A percentile compares a stretch with the other conserved stretches of the same genome.
phyloP scores from a whole-genome alignment of 768 basidiomycete species.

The Clavaria fumosa region DNA sequence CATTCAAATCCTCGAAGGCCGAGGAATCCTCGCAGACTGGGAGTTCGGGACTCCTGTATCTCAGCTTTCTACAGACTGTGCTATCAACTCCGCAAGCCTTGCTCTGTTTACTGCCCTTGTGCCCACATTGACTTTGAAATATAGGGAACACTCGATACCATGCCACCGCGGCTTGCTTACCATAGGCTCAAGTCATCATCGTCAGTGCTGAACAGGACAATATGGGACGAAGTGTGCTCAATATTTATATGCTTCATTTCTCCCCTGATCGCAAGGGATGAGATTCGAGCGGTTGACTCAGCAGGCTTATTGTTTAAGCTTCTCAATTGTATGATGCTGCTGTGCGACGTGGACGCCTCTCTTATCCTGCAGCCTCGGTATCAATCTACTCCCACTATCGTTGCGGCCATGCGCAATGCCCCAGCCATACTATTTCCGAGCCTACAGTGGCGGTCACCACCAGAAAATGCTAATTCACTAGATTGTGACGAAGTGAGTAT shows the following conservation, averaged over 20 bases:
- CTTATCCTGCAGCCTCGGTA: slow-evolving; percentile 1
- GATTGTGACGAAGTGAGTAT: too few relatives aligned
- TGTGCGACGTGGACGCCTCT: neutral
- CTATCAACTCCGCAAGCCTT: slow-evolving; percentile 5
- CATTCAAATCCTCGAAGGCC: slow-evolving; percentile 5
- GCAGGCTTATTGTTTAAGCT: neutral
- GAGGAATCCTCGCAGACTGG: slow-evolving; percentile 6
- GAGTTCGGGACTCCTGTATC: neutral
- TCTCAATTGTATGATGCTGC: neutral
- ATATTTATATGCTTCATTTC: slow-evolving; percentile 7
- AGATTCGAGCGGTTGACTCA: neutral
- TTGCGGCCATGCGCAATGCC: slow-evolving; percentile 1
- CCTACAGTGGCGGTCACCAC: neutral
- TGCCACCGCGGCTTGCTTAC: slow-evolving; percentile 6
- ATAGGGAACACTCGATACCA: slow-evolving; percentile 4
- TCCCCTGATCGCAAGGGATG: slow-evolving; percentile 1
- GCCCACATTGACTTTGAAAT: neutral
- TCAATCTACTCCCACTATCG: slow-evolving; percentile 2
- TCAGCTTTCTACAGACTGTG: slow-evolving; percentile 1
- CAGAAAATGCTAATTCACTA: slow-evolving; percentile 3
- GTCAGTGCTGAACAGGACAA: slow-evolving; percentile 1
- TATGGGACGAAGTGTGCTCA: slow-evolving; percentile 7
- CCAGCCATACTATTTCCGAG: slow-evolving; percentile 1
- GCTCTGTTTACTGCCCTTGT: neutral
- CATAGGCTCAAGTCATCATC: neutral